Evolutionary conservation across 2,329 filamentous ascomycete species (phyloP).

Genomic region (Gliomastix tumulicola): DNA sequence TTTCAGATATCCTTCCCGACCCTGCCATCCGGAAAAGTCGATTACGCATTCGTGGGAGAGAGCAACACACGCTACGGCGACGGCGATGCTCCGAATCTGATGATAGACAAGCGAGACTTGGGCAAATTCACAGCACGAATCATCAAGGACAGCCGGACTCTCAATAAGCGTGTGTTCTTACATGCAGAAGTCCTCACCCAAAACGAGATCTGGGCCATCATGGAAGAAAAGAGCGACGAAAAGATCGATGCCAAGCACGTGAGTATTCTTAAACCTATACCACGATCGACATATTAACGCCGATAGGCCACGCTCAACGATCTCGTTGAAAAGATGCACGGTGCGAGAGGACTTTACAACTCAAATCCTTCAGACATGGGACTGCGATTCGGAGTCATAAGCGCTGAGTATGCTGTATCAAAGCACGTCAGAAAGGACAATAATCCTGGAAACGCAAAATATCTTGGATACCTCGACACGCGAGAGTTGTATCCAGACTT

Average conservation of each 20-base stretch:
- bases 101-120: not conserved
- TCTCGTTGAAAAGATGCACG: no score
- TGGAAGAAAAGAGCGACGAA: not conserved
- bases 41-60: not conserved
- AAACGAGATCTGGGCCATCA: not conserved
- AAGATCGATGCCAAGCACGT: not conserved
- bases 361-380: no score
- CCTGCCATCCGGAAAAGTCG: not conserved
- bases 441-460: not conserved
- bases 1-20: not conserved
- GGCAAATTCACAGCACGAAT: not conserved
- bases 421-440: not conserved
- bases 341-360: no score
- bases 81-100: not conserved
- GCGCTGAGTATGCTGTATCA: not conserved
- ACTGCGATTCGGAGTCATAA: not conserved
- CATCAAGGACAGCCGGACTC: not conserved
- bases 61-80: not conserved
- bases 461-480: not conserved
- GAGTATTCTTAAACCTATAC: not conserved
- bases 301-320: not conserved
- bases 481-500: not conserved
- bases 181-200: not conserved
- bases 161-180: not conserved
- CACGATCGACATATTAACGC: not conserved